These are phyloP conservation scores for Penicillium thymicola DNA, from an alignment of 2,329 filamentous ascomycete species.

Conservation along the genomic window DNA sequence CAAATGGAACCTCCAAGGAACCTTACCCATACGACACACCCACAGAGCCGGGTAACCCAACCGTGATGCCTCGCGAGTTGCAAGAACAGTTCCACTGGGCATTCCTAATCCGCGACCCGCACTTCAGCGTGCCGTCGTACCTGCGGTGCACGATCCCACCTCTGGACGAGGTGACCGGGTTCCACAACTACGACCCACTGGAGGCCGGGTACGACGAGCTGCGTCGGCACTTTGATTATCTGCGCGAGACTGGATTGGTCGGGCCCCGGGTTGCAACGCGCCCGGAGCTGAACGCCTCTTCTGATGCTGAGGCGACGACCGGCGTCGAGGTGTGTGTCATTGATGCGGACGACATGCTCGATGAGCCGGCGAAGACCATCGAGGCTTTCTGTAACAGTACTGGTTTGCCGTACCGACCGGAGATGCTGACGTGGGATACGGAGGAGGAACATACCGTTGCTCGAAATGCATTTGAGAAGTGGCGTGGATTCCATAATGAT, in stretches of 20 bases:
- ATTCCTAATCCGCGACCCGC: constrained; percentile 95
- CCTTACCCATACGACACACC: constrained; percentile 59
- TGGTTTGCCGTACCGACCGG: constrained; percentile 68
- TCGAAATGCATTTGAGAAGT: constrained; percentile 82
- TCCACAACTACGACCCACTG: constrained; percentile 77
- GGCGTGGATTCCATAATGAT: constrained; percentile 95
- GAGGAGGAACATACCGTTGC: constrained; percentile 69
- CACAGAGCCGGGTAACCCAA: constrained; percentile 72
- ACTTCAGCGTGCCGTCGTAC: constrained; percentile 85
- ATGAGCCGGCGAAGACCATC: constrained; percentile 74
- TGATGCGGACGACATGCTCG: constrained; percentile 90
- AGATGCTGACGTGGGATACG: constrained; percentile 83
- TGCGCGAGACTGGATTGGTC: constrained; percentile 66
- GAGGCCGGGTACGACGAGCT: constrained; percentile 92
- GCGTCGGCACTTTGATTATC: constrained; percentile 80
- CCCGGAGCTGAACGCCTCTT: constrained; percentile 23
- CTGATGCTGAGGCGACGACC: constrained; percentile 17
- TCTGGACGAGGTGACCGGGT: constrained; percentile 75
- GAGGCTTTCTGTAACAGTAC: constrained; percentile 77
- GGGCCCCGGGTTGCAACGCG: constrained; percentile 60
- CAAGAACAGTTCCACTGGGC: constrained; percentile 86
- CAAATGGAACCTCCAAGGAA: constrained; percentile 26
- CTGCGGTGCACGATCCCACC: constrained; percentile 92
- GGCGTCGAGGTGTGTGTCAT: constrained; percentile 71
- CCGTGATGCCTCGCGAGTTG: constrained; percentile 71